A percentile compares a stretch with the other conserved stretches of the same genome.
Evolutionary conservation across 1,284 basidiomycete genomes (phyloP).

Genomic region (Trametes sp.): DNA sequence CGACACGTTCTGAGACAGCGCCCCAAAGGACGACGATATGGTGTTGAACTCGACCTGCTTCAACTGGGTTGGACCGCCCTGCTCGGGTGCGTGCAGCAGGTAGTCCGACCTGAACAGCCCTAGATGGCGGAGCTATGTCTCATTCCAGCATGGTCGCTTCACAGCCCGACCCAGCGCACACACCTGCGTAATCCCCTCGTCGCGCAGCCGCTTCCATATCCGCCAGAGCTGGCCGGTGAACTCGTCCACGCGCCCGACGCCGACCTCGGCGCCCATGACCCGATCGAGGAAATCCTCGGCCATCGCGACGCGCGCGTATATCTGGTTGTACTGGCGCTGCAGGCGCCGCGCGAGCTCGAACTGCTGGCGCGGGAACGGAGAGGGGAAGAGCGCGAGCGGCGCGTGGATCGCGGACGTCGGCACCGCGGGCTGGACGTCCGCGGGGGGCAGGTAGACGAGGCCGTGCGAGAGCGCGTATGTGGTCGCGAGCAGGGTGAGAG

Average conservation of each 20-base stretch:
- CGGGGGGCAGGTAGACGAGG: constrained; percentile 79
- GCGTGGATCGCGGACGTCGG: constrained; percentile 87
- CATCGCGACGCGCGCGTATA: constrained; percentile 87
- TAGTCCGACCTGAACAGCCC: constrained; percentile 98
- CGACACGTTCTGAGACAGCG: constrained; percentile 78
- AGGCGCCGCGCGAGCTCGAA: constrained; percentile 75
- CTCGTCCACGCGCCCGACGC: constrained; percentile 85
- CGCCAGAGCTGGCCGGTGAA: constrained; percentile 90
- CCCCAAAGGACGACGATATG: constrained; percentile 91
- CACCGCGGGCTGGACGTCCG: constrained; percentile 53
- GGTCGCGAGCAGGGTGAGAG: constrained; percentile 73
- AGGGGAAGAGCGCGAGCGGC: constrained; percentile 87
- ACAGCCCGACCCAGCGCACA: neutral
- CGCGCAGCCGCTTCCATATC: constrained; percentile 81
- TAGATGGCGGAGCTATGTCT: constrained; percentile 76
- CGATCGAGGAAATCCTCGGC: constrained; percentile 83
- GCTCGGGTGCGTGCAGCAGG: constrained; percentile 73
- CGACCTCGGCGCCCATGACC: constrained; percentile 80
- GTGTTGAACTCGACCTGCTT: constrained; percentile 99
- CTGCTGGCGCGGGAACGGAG: constrained; percentile 81
- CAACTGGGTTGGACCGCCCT: constrained; percentile 56
- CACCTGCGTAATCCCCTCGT: constrained; percentile 62
- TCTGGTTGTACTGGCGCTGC: constrained; percentile 83
- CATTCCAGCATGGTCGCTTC: neutral
- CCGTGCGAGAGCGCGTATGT: constrained; percentile 89